Conservation (phyloP, 1,139 yeast genomes). For the Hyphopichia buzzinii region DNA sequence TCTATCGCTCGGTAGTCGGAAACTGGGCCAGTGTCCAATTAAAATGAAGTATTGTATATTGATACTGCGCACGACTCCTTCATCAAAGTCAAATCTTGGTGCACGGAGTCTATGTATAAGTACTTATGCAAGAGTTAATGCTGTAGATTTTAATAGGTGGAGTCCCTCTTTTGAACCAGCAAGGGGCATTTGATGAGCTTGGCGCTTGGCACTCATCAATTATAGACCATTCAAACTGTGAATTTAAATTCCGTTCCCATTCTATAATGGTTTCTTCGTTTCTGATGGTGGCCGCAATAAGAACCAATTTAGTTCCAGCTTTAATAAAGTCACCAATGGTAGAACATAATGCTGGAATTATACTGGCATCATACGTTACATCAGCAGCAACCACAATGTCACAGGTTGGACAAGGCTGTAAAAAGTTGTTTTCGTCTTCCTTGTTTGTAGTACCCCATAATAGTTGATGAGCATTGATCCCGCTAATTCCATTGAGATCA, state of each 20-base stretch:
- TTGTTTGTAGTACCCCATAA: slow-evolving; percentile 54
- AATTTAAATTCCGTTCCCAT: slow-evolving; percentile 48
- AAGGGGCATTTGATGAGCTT: slow-evolving; percentile 13
- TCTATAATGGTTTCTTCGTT: slow-evolving; percentile 53
- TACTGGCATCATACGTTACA: slow-evolving; percentile 73
- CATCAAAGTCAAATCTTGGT: neutral
- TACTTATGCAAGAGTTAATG: no score
- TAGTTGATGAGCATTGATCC: slow-evolving; percentile 27
- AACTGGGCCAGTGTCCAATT: slow-evolving; percentile 3
- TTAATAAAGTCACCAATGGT: slow-evolving; percentile 45
- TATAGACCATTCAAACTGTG: slow-evolving; percentile 28
- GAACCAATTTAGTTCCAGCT: slow-evolving; percentile 29
- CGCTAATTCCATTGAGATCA: slow-evolving; percentile 35
- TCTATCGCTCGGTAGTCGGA: slow-evolving; percentile 5
- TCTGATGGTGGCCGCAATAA: slow-evolving; percentile 75
- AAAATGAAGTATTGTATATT: neutral
- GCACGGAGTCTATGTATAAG: no score
- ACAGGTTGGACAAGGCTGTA: slow-evolving; percentile 23
- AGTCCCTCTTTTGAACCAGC: slow-evolving; percentile 34
- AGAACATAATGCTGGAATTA: slow-evolving; percentile 53
- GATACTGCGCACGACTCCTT: slow-evolving; percentile 1
- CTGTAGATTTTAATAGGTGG: slow-evolving; percentile 45
- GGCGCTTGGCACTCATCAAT: slow-evolving; percentile 17
- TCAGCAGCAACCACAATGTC: slow-evolving; percentile 75
- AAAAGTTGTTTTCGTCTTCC: slow-evolving; percentile 31